Percentiles rank a stretch among this genome's conserved stretches.
Evolutionary conservation across 2,329 filamentous ascomycete genomes (phyloP).

Genomic region (Aspergillus hortae): DNA sequence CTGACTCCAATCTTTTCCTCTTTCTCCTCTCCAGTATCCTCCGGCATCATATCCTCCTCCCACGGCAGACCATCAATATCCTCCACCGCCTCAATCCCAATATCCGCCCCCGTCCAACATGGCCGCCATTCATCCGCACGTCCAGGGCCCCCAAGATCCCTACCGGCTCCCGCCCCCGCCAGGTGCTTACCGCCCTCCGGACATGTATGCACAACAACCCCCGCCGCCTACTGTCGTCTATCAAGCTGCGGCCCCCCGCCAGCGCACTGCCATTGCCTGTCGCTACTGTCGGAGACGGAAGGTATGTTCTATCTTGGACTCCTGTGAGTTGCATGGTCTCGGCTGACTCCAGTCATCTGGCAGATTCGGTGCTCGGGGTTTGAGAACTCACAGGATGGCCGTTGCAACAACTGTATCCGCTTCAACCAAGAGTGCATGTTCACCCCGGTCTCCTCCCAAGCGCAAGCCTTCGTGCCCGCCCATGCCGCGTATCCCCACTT

Average conservation of each 20-base stretch:
- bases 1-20: neutral
- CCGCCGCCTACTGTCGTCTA: slow-evolving; percentile 40
- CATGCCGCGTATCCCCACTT: slow-evolving; percentile 62
- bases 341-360: slow-evolving; percentile 9
- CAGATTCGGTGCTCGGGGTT: slow-evolving; percentile 76
- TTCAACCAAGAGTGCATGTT: slow-evolving; percentile 77
- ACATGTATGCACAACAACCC: slow-evolving; percentile 38
- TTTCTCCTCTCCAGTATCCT: slow-evolving; percentile 23
- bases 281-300: slow-evolving; percentile 51
- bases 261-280: slow-evolving; percentile 51
- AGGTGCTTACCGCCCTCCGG: slow-evolving; percentile 39
- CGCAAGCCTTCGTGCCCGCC: slow-evolving; percentile 70
- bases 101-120: slow-evolving; percentile 37
- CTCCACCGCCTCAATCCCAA: slow-evolving; percentile 32
- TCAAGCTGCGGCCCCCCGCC: slow-evolving; percentile 46
- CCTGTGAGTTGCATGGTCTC: neutral
- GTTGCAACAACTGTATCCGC: slow-evolving; percentile 68
- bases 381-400: slow-evolving; percentile 66
- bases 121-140: slow-evolving; percentile 40
- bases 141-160: slow-evolving; percentile 40
- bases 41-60: slow-evolving; percentile 31
- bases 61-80: slow-evolving; percentile 29
- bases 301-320: slow-evolving; percentile 31
- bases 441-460: slow-evolving; percentile 70
- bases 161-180: slow-evolving; percentile 44